phyloP scores from a whole-genome alignment of 2,329 filamentous ascomycete genomes.

The Botrytis squamosa region DNA sequence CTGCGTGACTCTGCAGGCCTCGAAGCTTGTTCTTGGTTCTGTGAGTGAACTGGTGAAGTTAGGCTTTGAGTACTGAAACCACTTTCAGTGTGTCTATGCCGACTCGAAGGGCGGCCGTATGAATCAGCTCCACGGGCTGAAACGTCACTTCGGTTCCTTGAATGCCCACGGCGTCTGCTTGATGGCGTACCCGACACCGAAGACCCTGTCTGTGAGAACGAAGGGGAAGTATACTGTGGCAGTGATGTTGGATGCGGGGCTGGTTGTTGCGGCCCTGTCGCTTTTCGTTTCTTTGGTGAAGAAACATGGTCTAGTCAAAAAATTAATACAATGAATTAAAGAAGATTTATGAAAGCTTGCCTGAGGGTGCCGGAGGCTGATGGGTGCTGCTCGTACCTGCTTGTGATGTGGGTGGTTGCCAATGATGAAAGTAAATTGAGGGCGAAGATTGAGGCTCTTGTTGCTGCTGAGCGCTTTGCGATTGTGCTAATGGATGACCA shows the following conservation, averaged over 20 bases:
- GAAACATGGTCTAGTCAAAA: conserved; percentile 60
- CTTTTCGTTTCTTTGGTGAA: conserved; percentile 84
- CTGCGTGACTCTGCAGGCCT: conserved; percentile 29
- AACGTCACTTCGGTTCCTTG: conserved; percentile 63
- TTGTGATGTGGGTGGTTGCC: conserved; percentile 76
- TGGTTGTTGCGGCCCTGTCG: conserved; percentile 54
- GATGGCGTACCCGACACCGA: conserved; percentile 54
- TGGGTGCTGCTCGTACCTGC: conserved; percentile 54
- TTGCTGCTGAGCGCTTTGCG: conserved; percentile 52
- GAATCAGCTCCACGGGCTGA: conserved; percentile 40
- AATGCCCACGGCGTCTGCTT: conserved; percentile 58
- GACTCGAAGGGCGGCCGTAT: conserved; percentile 44
- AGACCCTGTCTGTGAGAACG: conserved; percentile 54
- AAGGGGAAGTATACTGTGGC: conserved; percentile 51
- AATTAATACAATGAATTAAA: conserved; percentile 42
- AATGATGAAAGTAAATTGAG: conserved; percentile 88
- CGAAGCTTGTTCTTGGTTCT: conserved; percentile 25
- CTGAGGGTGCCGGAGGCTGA: conserved; percentile 71
- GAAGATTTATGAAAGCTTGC: conserved; percentile 54
- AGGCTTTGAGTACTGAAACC: conserved; percentile 30
- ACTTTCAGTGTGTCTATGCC: conserved; percentile 39
- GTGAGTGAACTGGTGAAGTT: conserved; percentile 28
- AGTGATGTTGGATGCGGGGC: conserved; percentile 48
- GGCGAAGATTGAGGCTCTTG: conserved; percentile 61
- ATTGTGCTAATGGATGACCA: conserved; percentile 49